These are phyloP conservation scores for Pholiota conissans DNA, from an alignment of 768 basidiomycete genomes.

Conservation along the genomic window DNA sequence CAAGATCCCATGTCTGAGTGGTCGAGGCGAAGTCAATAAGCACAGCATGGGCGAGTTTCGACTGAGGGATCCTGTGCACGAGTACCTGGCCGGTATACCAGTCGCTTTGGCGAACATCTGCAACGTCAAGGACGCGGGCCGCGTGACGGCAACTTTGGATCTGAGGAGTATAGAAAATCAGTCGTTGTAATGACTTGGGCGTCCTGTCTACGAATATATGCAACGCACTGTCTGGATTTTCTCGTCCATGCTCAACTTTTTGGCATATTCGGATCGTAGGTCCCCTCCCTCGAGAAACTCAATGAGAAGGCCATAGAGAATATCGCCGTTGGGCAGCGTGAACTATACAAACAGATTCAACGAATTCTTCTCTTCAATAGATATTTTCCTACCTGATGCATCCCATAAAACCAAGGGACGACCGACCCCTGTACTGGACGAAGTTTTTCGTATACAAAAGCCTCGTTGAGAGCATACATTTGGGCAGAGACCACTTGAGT, in stretches of 20 bases:
- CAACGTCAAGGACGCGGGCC: conserved; percentile 22
- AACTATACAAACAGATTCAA: no score
- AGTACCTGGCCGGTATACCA: conserved; percentile 17
- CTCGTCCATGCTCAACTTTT: conserved; percentile 9
- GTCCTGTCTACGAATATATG: no score
- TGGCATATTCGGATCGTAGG: conserved; percentile 11
- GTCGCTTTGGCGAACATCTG: conserved; percentile 22
- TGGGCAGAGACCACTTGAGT: conserved; percentile 15
- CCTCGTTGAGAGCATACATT: conserved; percentile 21
- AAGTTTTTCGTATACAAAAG: conserved; percentile 23
- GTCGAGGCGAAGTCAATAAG: conserved; percentile 13
- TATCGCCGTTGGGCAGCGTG: background rate
- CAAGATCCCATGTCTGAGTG: background rate
- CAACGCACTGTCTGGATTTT: conserved; percentile 20
- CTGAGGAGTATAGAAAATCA: conserved; percentile 11
- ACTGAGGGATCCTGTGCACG: background rate
- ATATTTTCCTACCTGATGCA: conserved; percentile 19
- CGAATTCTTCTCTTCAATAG: no score
- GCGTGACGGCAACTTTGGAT: conserved; percentile 23
- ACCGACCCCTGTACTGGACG: conserved; percentile 21
- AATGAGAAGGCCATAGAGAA: conserved; percentile 16
- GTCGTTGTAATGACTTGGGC: background rate
- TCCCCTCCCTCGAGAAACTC: conserved; percentile 17
- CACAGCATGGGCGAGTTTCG: background rate
- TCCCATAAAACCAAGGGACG: conserved; percentile 28